Base-by-base conservation (phyloP, 2,329 filamentous ascomycete genomes). In the Chrysoporthe puriensis region DNA sequence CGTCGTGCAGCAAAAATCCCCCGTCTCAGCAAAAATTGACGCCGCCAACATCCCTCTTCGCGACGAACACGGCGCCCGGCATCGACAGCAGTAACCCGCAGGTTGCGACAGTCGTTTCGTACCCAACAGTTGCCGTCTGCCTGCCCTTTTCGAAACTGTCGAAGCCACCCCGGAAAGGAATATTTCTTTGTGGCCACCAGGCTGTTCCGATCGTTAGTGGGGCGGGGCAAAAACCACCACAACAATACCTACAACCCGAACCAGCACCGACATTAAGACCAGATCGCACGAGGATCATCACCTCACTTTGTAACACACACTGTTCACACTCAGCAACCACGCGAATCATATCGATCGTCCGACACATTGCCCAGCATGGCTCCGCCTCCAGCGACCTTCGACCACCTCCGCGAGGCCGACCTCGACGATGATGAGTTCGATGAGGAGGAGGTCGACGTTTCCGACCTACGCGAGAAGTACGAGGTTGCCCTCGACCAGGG, bases 401-500 rank as follows among this genome's bases (percentile, higher is more conserved):
- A 97, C 78, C 92, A 94, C 76, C 86, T 98, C 78, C 91, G 91
- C 80, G 94, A 97, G 80, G 93, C 95, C 76, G 93, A 97, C 79
- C 90, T 95, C 80, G 88, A 91, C 76, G 88, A 90, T 73, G 93
- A 96, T 76, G 91, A 94, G 78, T 91, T 91, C 79, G 94, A 97
- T 79, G 91, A 96, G 82, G 91, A 94, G 77, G 94, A 97, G 79
- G 91, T 98, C 80, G 95, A 98, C 79, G 93, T 97, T 79, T 95
- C 93, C 74, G 95, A 99, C 82, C 87, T 99, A 73, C 88, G 90
- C 79, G 94, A 96, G 80, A 93, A 96, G 81, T 97, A 94, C 79
- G 94, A 98, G 82, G 94, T 98, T 71, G 93, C 95, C 78, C 86
- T 98, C 72, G 96, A 99, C 80, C 93, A 97, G 80, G 96, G 96